phyloP scores from a whole-genome alignment of 2,329 filamentous ascomycete genomes.

The Rutstroemia sp. region DNA sequence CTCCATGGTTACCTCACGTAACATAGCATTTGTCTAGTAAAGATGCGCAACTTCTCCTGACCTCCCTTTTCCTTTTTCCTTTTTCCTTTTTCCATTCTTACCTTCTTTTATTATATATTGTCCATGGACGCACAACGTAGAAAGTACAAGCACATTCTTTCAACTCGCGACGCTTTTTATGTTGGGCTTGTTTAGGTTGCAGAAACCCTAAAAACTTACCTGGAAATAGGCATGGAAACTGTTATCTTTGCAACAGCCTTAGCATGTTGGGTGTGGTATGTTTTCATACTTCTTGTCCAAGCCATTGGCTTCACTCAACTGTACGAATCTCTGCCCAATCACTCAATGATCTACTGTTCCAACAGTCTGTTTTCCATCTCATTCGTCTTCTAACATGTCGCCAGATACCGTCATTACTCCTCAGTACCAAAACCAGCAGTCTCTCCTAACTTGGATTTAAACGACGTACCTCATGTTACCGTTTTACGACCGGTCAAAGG shows the following conservation, averaged over 20 bases:
- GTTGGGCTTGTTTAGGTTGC: neutral
- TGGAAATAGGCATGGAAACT: conserved; percentile 14
- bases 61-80: too few species aligned
- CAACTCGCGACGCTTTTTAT: neutral
- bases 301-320: conserved; percentile 48
- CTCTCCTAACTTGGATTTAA: conserved; percentile 41
- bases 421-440: conserved; percentile 40
- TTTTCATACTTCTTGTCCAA: conserved; percentile 46
- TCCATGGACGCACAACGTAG: too few species aligned
- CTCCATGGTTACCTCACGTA: too few species aligned
- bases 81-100: too few species aligned
- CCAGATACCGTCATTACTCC: conserved; percentile 48
- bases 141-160: neutral
- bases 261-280: conserved; percentile 46
- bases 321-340: conserved; percentile 30
- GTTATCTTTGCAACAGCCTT: conserved; percentile 33
- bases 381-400: conserved; percentile 1
- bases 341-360: neutral
- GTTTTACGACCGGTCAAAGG: conserved; percentile 91
- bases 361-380: neutral
- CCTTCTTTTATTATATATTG: too few species aligned
- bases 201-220: neutral
- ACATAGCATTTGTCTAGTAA: too few species aligned
- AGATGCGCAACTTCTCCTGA: too few species aligned
- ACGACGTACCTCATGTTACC: conserved; percentile 72